Evolutionary conservation across 805 yeast species (phyloP), one percentile per base, ranked within the genome.

Genomic region (Kurtzmaniella cleridarum): DNA sequence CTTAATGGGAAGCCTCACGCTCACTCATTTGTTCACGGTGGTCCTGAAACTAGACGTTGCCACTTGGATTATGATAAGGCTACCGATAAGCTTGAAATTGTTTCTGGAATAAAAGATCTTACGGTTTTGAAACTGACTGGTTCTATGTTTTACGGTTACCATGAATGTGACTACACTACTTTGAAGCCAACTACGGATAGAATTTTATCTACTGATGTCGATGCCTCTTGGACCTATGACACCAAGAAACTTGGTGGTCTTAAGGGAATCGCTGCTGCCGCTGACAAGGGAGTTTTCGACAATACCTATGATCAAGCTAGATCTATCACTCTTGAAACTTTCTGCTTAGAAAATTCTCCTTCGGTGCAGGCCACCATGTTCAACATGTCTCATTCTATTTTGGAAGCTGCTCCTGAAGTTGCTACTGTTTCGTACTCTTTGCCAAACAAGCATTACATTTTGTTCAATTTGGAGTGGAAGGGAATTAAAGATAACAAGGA

Each of bases 321-420:
- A 53, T 69, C 67, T 30, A 73, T 77, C 52, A 88, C 96, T 1
- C 72, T 89, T 52, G 82, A 78, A 39, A 71, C 73, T 42, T 90
- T 90, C 62, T 96, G 96, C 13, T 60, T 75, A 36, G 96, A 90
- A 63, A 79, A 86, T 62, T 86, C 95, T 8, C 79, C 96, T n/a
- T 84, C 95, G 18, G 97, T 90, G 34, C 97, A 90, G 69, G 96
- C 95, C 34, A 90, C 96, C 42, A 91, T 90, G 96, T 90, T 78
- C 73, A 85, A 88, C 73, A 90, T 90, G 93, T 75, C 85, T 30
- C 73, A 78, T 47, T 79, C 76, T 46, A 86, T 90, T 47, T 73
- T 90, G 56, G 69, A 66, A 36, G 55, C 53, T 37, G 82, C 77
- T 40, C 71, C 79, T 2, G 69, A 69, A 43, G 71, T 90, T 40